Evolutionary conservation across 1,284 basidiomycete genomes (phyloP), one percentile per base, ranked within the genome.

Genomic region (Inonotus hispidus): DNA sequence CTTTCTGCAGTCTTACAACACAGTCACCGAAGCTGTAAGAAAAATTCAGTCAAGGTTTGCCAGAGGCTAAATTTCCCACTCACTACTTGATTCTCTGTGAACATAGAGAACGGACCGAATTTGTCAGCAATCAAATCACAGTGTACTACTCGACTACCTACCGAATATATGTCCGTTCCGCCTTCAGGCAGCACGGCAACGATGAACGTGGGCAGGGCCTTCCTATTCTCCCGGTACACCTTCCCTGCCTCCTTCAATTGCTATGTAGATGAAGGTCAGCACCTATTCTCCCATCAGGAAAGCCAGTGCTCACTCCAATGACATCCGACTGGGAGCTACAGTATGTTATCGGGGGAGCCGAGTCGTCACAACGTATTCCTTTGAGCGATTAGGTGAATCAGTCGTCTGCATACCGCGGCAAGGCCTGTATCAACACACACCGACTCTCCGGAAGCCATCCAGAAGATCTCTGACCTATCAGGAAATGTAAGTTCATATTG

Each of bases 111-210:
- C n/a, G n/a, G 25, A 11, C 16, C 23, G 35, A 23, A 23, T 19
- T 14, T 14, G 38, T 57, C 37, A 46, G n/a, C 32, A 5, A 41
- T 19, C 2, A 47, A n/a, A 14, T 45, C 14, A 16, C 4, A 52
- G 1, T 16, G 32, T 3, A 35, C 23, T 6, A 29, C 46, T 46
- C 21, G 6, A 14, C 13, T 10, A 58, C 57, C n/a, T 16, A 82
- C 81, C 0, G 79, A 84, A 67, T 91, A 92, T 19, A 90, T 81
- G 56, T 90, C 87, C 45, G 86, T 84, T 0, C 83, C 86, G 0
- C 80, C 79, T 61, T 91, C 88, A 0, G 89, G 89, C n/a, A 92
- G 76, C 52, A 91, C 71, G 16, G 84, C 80, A 0, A 91, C 80
- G 19, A 90, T 76, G 1, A 90, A 75, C 5, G 75, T 77, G 0